These are phyloP conservation scores for Ogataea salicorniae DNA, from an alignment of 805 yeast genomes.

Conservation along the genomic window DNA sequence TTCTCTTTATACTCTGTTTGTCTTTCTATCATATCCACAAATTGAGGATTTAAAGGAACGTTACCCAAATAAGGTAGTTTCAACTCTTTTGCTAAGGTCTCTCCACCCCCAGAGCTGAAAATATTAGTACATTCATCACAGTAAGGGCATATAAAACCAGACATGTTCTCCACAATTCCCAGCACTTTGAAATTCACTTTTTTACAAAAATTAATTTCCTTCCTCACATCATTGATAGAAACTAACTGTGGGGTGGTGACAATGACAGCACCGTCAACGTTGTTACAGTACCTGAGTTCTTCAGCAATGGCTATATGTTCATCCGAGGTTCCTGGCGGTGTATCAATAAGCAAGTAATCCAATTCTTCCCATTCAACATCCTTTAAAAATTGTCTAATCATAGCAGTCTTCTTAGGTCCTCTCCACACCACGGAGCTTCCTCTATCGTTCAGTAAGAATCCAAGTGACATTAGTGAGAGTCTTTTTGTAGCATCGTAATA, in stretches of 20 bases:
- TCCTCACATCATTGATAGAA: conserved; percentile 89
- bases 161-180: conserved; percentile 94
- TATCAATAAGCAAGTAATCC: conserved; percentile 80
- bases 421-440: conserved; percentile 96
- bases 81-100: conserved; percentile 55
- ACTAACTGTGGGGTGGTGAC: conserved; percentile 97
- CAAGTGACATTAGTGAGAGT: conserved; percentile 77
- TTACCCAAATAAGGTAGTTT: conserved; percentile 71
- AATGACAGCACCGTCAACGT: conserved; percentile 86
- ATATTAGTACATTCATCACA: conserved; percentile 91
- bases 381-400: conserved; percentile 87
- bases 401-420: conserved; percentile 97
- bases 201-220: conserved; percentile 86
- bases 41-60: conserved; percentile 89
- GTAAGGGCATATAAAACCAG: conserved; percentile 92
- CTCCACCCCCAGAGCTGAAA: conserved; percentile 92
- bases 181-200: conserved; percentile 76
- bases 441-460: conserved; percentile 76
- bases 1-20: conserved; percentile 60
- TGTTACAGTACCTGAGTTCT: conserved; percentile 59
- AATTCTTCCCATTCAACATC: conserved; percentile 90
- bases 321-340: conserved; percentile 99
- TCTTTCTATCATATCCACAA: conserved; percentile 81
- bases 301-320: conserved; percentile 97
- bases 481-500: conserved; percentile 37